These are phyloP conservation scores for Didymella keratinophila DNA, from an alignment of 2,329 filamentous ascomycete genomes.

Conservation along the genomic window DNA sequence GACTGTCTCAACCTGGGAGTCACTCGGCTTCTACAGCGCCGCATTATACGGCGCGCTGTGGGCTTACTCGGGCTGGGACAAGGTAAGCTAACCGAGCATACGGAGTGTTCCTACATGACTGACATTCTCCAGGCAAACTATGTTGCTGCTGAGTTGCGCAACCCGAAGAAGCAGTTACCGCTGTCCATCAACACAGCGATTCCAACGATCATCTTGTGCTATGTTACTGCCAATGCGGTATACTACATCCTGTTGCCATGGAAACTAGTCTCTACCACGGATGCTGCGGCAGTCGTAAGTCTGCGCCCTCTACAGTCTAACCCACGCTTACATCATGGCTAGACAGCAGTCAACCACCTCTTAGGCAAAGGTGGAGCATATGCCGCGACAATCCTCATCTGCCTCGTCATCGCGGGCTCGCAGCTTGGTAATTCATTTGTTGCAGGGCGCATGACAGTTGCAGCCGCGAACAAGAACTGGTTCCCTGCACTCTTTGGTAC, in stretches of 20 bases:
- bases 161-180: constrained; percentile 58
- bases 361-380: constrained; percentile 61
- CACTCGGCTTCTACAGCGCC: constrained; percentile 67
- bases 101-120: background rate
- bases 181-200: constrained; percentile 69
- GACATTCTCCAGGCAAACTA: constrained; percentile 44
- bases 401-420: constrained; percentile 68
- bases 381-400: constrained; percentile 64
- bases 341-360: constrained; percentile 56
- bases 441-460: constrained; percentile 69
- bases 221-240: constrained; percentile 66
- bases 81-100: constrained; percentile 34
- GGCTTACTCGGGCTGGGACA: constrained; percentile 51
- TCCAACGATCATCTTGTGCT: constrained; percentile 67
- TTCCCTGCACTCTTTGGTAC: constrained; percentile 40
- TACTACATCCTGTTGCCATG: constrained; percentile 71
- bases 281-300: constrained; percentile 69
- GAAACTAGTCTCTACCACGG: constrained; percentile 65
- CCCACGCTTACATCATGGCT: background rate
- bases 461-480: constrained; percentile 56
- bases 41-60: constrained; percentile 56
- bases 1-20: constrained; percentile 62
- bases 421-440: constrained; percentile 70
- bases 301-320: background rate
- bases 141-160: constrained; percentile 47